Evolutionary conservation across 495 filamentous ascomycete genomes (phyloP).

Genomic region (Trichocladium antarcticum): DNA sequence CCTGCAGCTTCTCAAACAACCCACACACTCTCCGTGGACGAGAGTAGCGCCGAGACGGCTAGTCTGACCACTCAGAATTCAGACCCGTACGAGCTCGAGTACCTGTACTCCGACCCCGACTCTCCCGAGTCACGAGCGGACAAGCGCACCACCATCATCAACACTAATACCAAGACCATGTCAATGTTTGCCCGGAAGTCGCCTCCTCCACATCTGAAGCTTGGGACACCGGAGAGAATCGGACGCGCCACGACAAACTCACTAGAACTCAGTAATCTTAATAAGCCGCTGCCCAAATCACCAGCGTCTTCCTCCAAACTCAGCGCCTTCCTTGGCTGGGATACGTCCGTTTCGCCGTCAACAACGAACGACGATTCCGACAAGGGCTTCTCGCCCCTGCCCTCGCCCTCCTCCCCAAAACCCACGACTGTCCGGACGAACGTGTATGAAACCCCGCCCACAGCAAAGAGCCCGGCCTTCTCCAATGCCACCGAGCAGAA

Average conservation of each 20-base stretch:
- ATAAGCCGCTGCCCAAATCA: slow-evolving; percentile 44
- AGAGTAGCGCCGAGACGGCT: slow-evolving; percentile 29
- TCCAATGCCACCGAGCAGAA: slow-evolving; percentile 26
- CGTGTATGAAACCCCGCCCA: slow-evolving; percentile 31
- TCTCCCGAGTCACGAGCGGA: slow-evolving; percentile 15
- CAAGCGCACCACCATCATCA: slow-evolving; percentile 22
- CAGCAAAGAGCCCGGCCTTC: slow-evolving; percentile 23
- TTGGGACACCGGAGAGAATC: slow-evolving; percentile 25
- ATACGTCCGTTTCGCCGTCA: slow-evolving; percentile 33
- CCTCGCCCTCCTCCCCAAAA: slow-evolving; percentile 35
- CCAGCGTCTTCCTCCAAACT: slow-evolving; percentile 43
- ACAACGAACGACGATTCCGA: slow-evolving; percentile 37
- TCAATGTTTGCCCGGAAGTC: slow-evolving; percentile 34
- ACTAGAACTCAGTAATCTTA: slow-evolving; percentile 24
- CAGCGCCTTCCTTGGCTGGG: slow-evolving; percentile 44
- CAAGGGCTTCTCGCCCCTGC: slow-evolving; percentile 39
- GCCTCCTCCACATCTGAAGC: slow-evolving; percentile 40
- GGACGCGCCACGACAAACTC: slow-evolving; percentile 17
- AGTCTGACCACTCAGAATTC: slow-evolving; percentile 25
- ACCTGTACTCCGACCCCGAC: slow-evolving; percentile 20
- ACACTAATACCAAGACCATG: slow-evolving; percentile 32
- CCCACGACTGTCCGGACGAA: slow-evolving; percentile 21
- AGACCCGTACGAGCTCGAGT: slow-evolving; percentile 20
- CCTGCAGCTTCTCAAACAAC: slow-evolving; percentile 32
- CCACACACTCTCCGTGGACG: slow-evolving; percentile 21